phyloP scores from a whole-genome alignment of 2,329 filamentous ascomycete genomes.

The Neofusicoccum umdonicola region DNA sequence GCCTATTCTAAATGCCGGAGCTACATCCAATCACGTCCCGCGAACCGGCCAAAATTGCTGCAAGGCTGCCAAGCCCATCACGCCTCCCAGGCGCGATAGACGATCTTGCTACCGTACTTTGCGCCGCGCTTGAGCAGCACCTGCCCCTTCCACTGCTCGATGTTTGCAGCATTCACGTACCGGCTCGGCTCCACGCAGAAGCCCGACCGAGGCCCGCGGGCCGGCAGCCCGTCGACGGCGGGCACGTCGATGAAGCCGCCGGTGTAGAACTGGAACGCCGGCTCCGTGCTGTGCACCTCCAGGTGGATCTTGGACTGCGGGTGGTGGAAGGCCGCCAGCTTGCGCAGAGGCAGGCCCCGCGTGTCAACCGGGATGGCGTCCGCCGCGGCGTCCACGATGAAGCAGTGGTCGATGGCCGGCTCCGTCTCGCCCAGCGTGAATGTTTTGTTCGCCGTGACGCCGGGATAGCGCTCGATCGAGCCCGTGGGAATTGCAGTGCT shows the following conservation, averaged over 20 bases:
- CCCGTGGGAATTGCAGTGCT: conserved; percentile 70
- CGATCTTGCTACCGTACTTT: conserved; percentile 74
- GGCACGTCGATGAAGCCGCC: conserved; percentile 81
- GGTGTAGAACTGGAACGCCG: conserved; percentile 95
- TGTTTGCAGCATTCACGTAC: conserved; percentile 85
- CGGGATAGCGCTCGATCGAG: conserved; percentile 62
- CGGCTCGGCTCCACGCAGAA: conserved; percentile 93
- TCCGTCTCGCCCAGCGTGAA: conserved; percentile 71
- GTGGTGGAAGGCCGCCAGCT: conserved; percentile 71
- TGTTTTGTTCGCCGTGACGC: conserved; percentile 61
- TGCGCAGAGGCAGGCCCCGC: conserved; percentile 57
- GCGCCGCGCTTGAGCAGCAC: conserved; percentile 80
- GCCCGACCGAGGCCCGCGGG: conserved; percentile 66
- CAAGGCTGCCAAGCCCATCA: conserved; percentile 17
- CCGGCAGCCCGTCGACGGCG: conserved; percentile 56
- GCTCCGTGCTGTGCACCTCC: conserved; percentile 87
- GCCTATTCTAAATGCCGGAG: conserved; percentile 10
- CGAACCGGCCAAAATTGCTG: neutral
- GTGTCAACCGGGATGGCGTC: conserved; percentile 54
- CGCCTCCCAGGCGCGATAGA: conserved; percentile 81
- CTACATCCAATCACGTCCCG: neutral
- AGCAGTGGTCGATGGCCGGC: conserved; percentile 87
- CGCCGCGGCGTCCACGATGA: conserved; percentile 62
- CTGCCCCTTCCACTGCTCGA: conserved; percentile 75
- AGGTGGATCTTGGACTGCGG: conserved; percentile 73